Evolutionary conservation across 768 basidiomycete genomes (phyloP).

Genomic region (Psilocybe cyanescens): DNA sequence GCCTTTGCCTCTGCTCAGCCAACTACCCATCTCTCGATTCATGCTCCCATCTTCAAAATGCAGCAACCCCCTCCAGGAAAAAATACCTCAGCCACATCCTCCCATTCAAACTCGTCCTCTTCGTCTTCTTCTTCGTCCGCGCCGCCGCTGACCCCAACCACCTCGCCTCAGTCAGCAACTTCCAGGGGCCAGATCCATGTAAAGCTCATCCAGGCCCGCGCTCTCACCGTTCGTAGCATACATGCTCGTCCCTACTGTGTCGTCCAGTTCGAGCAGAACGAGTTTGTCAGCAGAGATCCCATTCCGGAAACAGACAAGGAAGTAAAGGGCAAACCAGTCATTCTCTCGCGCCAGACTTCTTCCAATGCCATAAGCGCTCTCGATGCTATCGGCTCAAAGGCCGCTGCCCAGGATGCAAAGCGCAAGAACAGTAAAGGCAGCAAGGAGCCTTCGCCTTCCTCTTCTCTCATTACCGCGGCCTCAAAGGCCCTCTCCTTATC

Average conservation of each 20-base stretch:
- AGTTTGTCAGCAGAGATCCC: constrained; percentile 93
- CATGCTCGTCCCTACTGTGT: constrained; percentile 88
- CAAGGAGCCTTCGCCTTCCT: constrained; percentile 42
- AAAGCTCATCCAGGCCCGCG: constrained; percentile 92
- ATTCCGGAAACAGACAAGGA: constrained; percentile 86
- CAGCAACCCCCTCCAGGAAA: constrained; percentile 60
- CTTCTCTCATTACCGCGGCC: constrained; percentile 26
- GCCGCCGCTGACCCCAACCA: constrained; percentile 30
- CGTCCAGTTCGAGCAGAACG: constrained; percentile 98
- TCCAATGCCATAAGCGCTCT: constrained; percentile 70
- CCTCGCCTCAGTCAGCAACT: constrained; percentile 38
- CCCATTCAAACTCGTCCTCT: constrained; percentile 20
- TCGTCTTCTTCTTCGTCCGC: constrained; percentile 31
- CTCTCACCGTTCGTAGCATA: constrained; percentile 71
- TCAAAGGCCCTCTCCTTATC: constrained; percentile 39
- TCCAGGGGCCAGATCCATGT: constrained; percentile 85
- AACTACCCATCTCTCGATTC: constrained; percentile 70
- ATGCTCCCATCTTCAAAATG: constrained; percentile 88
- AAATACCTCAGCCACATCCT: constrained; percentile 18
- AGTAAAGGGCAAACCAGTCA: constrained; percentile 79
- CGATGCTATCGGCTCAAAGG: constrained; percentile 58
- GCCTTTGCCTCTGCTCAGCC: constrained; percentile 57
- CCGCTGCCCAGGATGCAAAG: constrained; percentile 28
- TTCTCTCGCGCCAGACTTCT: constrained; percentile 50
- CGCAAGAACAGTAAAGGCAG: constrained; percentile 42